phyloP scores from a whole-genome alignment of 345 rosid species.

The Lenwebbia sp. region DNA sequence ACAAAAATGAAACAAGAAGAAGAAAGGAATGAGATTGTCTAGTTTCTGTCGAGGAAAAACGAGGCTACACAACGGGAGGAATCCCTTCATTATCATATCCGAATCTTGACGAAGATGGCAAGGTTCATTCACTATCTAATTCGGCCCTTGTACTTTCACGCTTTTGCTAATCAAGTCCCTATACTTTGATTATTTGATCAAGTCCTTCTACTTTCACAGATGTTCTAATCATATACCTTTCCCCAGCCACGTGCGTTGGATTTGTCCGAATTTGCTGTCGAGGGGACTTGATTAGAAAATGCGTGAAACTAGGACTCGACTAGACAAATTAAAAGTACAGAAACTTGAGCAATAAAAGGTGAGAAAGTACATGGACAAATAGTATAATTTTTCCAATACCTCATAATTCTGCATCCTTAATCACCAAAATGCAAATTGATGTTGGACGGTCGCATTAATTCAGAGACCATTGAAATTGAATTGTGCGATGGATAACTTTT shows the following conservation, averaged over 20 bases:
- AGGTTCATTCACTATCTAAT: not conserved
- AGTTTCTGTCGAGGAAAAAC: not conserved
- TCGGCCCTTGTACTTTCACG: not conserved
- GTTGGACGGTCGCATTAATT: not conserved
- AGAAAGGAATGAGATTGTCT: not conserved
- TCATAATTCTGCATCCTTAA: not conserved
- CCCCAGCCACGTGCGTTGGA: not conserved
- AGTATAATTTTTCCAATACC: not conserved
- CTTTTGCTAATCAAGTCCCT: not conserved
- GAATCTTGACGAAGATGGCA: not conserved
- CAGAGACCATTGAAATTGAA: not conserved
- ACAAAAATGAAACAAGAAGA: not conserved
- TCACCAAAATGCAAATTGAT: not conserved
- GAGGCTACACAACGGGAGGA: not conserved
- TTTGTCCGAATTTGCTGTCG: not conserved
- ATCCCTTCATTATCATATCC: not conserved
- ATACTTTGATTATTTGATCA: not conserved
- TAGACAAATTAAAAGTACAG: not conserved
- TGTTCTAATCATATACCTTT: not conserved
- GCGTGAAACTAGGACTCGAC: not conserved
- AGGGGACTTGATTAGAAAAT: not conserved
- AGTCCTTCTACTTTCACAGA: not conserved
- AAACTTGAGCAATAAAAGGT: not conserved
- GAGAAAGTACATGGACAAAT: not conserved
- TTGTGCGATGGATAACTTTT: not conserved